phyloP scores from a whole-genome alignment of 208 protist genomes.

The Leishmania guyanensis region DNA sequence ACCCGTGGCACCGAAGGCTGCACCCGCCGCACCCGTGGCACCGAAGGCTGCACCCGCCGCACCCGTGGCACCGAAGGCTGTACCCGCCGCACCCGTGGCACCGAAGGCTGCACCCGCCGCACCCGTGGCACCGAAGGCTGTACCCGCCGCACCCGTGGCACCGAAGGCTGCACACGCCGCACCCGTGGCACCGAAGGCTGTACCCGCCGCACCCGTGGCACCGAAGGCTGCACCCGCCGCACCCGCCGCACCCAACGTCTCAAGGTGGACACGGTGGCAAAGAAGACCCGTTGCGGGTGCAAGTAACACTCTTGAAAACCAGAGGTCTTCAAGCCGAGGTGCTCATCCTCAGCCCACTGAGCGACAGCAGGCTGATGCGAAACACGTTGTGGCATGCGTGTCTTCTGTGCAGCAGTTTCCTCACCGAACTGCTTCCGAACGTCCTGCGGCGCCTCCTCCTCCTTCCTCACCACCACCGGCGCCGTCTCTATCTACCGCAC shows the following conservation, averaged over 20 bases:
- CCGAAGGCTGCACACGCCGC: not conserved
- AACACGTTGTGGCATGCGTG: not conserved
- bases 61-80: not conserved
- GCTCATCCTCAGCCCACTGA: not conserved
- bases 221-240: not conserved
- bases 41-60: not conserved
- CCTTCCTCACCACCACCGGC: constrained; percentile 2
- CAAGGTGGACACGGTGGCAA: not conserved
- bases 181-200: not conserved
- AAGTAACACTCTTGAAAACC: not conserved
- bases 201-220: not conserved
- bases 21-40: not conserved
- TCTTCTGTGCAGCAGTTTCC: not conserved
- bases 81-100: not conserved
- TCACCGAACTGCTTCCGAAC: not conserved
- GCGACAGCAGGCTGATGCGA: not conserved
- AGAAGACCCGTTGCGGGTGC: not conserved
- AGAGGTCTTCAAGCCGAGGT: too few relatives aligned
- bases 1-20: not conserved
- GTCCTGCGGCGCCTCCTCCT: not conserved
- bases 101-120: not conserved
- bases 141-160: not conserved
- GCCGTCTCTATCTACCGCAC: constrained; percentile 8
- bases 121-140: not conserved
- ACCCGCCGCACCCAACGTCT: not conserved